Base-by-base conservation (phyloP, 2,329 filamentous ascomycete genomes). In the Xylaria sp. region DNA sequence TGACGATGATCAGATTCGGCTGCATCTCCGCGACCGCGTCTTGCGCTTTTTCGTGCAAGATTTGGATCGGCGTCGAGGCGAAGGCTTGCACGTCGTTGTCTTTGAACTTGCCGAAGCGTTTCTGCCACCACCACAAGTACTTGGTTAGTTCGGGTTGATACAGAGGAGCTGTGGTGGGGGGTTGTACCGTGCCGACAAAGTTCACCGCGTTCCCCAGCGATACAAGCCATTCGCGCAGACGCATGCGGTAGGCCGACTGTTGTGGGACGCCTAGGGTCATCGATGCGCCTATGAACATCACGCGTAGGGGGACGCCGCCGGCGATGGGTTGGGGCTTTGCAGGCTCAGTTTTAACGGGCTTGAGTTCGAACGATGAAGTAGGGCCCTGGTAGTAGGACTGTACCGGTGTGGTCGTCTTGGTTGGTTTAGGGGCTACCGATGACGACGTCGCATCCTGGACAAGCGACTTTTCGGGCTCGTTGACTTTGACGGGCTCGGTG, bases 71-170 rank as follows among this genome's bases (percentile, higher is more conserved):
- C 10, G 68, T 69, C 19, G 71, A 65, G 31, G 69, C 49, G 47
- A 62, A 73, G 8, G 69, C 71, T 40, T 73, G 70, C 4, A 72
- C 70, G 40, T 73, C 71, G 58, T 73, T 73, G 58, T 73, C 70
- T 49, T 70, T 71, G 64, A 73, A 71, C 7, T 70, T 43, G 21
- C 67, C 67, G 55, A 68, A 68, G 15, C 63, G 61, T 47, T 54
- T 56, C 67, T 69, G 43, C 44, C 29, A 23, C 19, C n/a, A n/a
- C n/a, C n/a, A 23, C n/a, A 31, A 23, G 10, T 4, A 19, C 11
- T 19, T 25, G 38, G 17, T 63, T 37, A 57, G 58, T 23, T 17
- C 3, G 17, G 31, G 21, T 10, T 37, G 6, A 1, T 8, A 11
- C 6, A 11, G 46, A 19, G 27, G 17, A 48, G 17, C 6, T 3